Evolutionary conservation across 768 basidiomycete genomes (phyloP), one percentile per base, ranked within the genome.

Genomic region (Mycena kentingensis): DNA sequence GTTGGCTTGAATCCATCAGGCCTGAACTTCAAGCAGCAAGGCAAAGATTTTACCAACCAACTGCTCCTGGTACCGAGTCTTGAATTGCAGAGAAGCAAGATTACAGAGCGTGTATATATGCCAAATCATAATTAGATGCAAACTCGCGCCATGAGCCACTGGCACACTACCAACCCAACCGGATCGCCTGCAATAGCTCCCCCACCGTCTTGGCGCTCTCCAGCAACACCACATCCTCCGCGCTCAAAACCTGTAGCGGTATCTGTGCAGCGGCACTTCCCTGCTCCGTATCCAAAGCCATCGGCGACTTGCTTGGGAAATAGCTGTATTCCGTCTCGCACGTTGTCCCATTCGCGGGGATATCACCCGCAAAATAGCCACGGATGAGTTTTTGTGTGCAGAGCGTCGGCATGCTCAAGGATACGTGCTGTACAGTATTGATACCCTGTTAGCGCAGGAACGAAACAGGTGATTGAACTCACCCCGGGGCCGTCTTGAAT

Each of bases 401-500:
- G 3, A 36, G 49, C 6, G 53, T 55, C 21, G 57, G 43, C 21
- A 52, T 52, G 0, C 53, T 46, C 2, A 26, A 32, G 16, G 57
- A 58, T 5, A 45, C 43, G 35, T 58, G 57, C 57, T 58, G n/a
- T n/a, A n/a, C 19, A 45, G 12, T 12, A 15, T 42, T 28, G 32
- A 26, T n/a, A n/a, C n/a, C n/a, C n/a, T 10, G 10, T 24, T 34
- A 34, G 32, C 32, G n/a, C 11, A n/a, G 19, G 22, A 27, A 5
- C n/a, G 13, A 1, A 25, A 8, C 5, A 3, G 21, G 32, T 41
- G 18, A 27, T 4, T 2, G 12, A 25, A 58, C 57, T 21, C 47
- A 60, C 59, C 47, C 62, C 60, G 28, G 58, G 60, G 0, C 58
- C 58, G 32, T 65, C 59, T 43, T 65, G 63, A 32, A 65, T 59